Evolutionary conservation across 345 rosid species (phyloP).

Genomic region (Rhodamnia rubescens): DNA sequence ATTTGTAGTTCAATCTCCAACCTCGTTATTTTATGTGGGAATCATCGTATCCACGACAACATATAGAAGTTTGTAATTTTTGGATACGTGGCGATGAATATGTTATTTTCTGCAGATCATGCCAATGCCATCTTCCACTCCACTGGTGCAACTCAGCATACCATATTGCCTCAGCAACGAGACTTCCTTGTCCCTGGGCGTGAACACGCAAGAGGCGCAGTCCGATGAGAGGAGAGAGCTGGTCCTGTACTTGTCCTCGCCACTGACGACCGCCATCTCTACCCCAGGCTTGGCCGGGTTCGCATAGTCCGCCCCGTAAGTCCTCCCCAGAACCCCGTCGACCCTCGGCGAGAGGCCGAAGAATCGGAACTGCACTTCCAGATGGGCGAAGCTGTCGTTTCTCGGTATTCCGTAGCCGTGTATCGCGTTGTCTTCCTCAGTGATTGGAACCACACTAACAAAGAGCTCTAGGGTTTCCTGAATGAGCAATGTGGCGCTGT

Average conservation of each 20-base stretch:
- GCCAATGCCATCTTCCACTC: not conserved
- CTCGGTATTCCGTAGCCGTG: conserved; percentile 1
- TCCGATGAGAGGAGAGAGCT: conserved; percentile 2
- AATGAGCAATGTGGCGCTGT: not conserved
- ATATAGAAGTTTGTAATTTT: not conserved
- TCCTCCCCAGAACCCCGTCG: conserved; percentile 3
- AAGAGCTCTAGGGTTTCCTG: not conserved
- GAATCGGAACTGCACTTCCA: conserved; percentile 8
- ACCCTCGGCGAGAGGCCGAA: not conserved
- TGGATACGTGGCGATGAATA: not conserved
- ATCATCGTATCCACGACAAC: not conserved
- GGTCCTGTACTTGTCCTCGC: conserved; percentile 5
- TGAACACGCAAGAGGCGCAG: not conserved
- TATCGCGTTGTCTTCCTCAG: not conserved
- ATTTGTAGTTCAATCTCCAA: not conserved
- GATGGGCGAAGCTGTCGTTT: conserved; percentile 7
- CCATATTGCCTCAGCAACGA: not conserved
- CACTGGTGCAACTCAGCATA: not conserved
- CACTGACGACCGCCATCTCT: conserved; percentile 4
- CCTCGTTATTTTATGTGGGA: not conserved
- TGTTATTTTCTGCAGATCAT: not conserved
- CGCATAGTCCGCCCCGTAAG: not conserved
- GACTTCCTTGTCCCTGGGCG: not conserved
- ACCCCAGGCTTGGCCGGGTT: conserved; percentile 6
- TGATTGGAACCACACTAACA: conserved; percentile 5